Conservation (phyloP, 805 yeast species). For the Nakazawaea siamensis region DNA sequence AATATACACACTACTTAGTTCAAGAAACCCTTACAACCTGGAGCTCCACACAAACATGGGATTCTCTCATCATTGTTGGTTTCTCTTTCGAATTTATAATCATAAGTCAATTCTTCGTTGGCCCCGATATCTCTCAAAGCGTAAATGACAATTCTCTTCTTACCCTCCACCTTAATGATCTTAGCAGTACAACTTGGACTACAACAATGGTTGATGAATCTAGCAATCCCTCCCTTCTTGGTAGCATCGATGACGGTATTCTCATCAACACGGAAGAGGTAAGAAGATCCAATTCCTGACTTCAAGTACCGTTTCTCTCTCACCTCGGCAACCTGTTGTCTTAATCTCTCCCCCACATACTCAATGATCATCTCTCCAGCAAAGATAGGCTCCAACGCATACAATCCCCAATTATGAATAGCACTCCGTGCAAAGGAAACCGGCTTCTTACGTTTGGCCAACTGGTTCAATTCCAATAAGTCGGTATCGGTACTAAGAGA, state of each 20-base stretch:
- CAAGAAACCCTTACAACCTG: slow-evolving; percentile 86
- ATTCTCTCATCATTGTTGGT: slow-evolving; percentile 81
- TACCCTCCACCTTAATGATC: slow-evolving; percentile 90
- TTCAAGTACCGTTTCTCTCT: slow-evolving; percentile 79
- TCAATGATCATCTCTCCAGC: slow-evolving; percentile 97
- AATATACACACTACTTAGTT: no score
- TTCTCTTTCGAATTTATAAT: slow-evolving; percentile 91
- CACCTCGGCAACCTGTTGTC: slow-evolving; percentile 91
- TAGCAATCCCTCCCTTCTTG: slow-evolving; percentile 92
- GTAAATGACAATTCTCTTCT: slow-evolving; percentile 87
- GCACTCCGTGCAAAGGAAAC: slow-evolving; percentile 97
- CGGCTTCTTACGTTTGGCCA: slow-evolving; percentile 85
- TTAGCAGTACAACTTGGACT: slow-evolving; percentile 97
- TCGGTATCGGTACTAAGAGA: slow-evolving; percentile 81
- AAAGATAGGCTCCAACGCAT: slow-evolving; percentile 92
- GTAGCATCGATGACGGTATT: slow-evolving; percentile 96
- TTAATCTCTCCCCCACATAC: slow-evolving; percentile 89
- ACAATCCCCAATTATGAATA: slow-evolving; percentile 96
- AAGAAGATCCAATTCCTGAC: slow-evolving; percentile 93
- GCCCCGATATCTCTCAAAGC: slow-evolving; percentile 83
- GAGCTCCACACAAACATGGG: slow-evolving; percentile 91
- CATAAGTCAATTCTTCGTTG: slow-evolving; percentile 90
- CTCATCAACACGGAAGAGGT: slow-evolving; percentile 86
- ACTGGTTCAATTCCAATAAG: slow-evolving; percentile 72
- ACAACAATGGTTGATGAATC: slow-evolving; percentile 96